Base-by-base conservation (phyloP, 805 yeast genomes). In the Schwanniomyces occidentalis region DNA sequence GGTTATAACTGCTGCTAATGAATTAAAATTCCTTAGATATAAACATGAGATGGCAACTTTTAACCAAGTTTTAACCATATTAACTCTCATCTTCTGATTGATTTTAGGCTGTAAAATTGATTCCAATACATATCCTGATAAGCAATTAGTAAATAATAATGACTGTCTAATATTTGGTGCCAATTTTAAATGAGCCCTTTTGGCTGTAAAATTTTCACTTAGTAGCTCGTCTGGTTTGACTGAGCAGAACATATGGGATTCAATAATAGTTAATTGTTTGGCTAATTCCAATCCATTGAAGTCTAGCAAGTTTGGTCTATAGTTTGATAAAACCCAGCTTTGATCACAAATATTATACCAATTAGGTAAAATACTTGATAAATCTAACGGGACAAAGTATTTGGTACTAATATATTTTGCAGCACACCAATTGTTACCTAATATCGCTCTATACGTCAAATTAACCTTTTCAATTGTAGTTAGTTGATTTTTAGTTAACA, bases 1-100 rank as follows among this genome's bases (percentile, higher is more conserved):
- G 1, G 89, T 83, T 64, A 85, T 77, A 29, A 85, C 82, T 1
- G 91, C 82, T 2, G 91, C 90, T 42, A 85, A 63, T 0, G 93
- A 80, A 52, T 85, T 85, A 63, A 80, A 85, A 53, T 85, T 85
- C 40, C 89, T 67, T 54, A 85, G 68, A 48, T 84, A 82, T 26
- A 82, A 67, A 45, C 89, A 80, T 1, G 89, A 81, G 34, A 82
- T 67, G 0, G 88, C 85, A 21, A 85, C 71, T 49, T 82, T 82
- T 38, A 85, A 60, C 95, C 95, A 85, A 9, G 77, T 71, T 46
- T 79, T 79, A 22, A 84, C 54, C 35, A 79, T 71, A 35, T 69
- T 69, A 7, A 71, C 63, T 40, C 91, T 67, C 41, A 71, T 71
- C 44, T 71, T 78, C 33, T 61, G 54, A 16, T 62, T 52, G 16